phyloP scores from a whole-genome alignment of 1,284 basidiomycete species.

The Cutaneotrichosporon sp. region DNA sequence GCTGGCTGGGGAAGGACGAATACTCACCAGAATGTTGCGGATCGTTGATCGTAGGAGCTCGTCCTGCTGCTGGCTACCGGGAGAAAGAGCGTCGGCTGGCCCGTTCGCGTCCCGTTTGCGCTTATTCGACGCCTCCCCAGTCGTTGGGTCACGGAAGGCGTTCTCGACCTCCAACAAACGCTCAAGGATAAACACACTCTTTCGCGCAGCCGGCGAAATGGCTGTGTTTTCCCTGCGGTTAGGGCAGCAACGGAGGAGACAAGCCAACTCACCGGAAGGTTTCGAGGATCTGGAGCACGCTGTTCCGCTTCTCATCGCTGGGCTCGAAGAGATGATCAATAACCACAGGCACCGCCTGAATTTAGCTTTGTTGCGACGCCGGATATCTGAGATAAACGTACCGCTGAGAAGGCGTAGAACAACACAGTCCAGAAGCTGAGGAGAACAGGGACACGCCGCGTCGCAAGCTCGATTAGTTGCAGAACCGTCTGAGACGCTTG shows the following conservation, averaged over 20 bases:
- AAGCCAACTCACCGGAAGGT: conserved; percentile 10
- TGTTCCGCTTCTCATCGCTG: conserved; percentile 10
- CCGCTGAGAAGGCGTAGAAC: conserved; percentile 20
- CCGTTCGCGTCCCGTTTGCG: not conserved
- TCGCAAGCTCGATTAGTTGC: conserved; percentile 14
- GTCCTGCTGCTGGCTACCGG: not conserved
- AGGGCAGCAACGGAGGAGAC: not conserved
- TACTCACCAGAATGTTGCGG: conserved; percentile 5
- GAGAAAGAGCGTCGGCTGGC: not conserved
- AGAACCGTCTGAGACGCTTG: conserved; percentile 7
- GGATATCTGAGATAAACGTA: not conserved
- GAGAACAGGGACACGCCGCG: conserved; percentile 7
- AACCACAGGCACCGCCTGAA: conserved; percentile 15
- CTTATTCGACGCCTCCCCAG: not conserved
- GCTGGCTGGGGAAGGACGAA: not conserved
- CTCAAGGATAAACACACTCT: conserved; percentile 19
- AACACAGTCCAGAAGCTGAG: conserved; percentile 17
- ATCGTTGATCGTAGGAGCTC: conserved; percentile 10
- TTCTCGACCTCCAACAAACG: conserved; percentile 14
- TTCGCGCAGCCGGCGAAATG: conserved; percentile 9
- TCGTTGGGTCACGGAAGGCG: not conserved
- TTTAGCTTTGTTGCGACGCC: not conserved
- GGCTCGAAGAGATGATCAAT: conserved; percentile 19
- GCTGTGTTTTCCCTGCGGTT: conserved; percentile 3
- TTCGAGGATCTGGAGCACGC: conserved; percentile 6